phyloP scores from a whole-genome alignment of 768 basidiomycete species.

The Boletus coccyginus region DNA sequence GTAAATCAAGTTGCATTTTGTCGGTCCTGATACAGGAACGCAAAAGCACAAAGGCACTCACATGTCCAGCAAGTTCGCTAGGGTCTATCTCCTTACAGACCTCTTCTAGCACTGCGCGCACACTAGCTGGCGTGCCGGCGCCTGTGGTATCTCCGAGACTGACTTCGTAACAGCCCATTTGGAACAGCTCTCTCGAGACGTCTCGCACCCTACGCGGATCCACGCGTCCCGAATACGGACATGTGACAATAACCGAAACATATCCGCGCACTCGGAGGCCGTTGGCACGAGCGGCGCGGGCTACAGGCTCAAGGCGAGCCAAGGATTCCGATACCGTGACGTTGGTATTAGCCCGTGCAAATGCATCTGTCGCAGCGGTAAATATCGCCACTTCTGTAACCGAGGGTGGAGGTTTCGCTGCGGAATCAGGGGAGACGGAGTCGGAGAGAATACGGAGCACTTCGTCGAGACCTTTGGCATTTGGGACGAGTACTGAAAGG shows the following conservation, averaged over 20 bases:
- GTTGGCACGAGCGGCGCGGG: conserved; percentile 52
- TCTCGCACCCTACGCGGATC: conserved; percentile 62
- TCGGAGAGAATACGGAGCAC: conserved; percentile 54
- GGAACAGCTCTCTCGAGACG: conserved; percentile 64
- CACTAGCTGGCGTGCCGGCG: conserved; percentile 69
- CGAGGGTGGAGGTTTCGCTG: conserved; percentile 41
- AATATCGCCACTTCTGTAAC: conserved; percentile 89
- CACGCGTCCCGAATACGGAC: conserved; percentile 83
- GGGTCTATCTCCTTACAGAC: conserved; percentile 62
- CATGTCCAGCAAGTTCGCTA: conserved; percentile 62
- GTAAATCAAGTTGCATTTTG: not conserved
- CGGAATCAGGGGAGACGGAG: conserved; percentile 24
- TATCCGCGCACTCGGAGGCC: conserved; percentile 80
- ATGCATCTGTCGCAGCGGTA: conserved; percentile 84
- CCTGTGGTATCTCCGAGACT: conserved; percentile 93
- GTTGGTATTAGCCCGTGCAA: conserved; percentile 84
- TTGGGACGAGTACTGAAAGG: conserved; percentile 81
- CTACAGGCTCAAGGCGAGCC: conserved; percentile 57
- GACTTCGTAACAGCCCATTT: conserved; percentile 95
- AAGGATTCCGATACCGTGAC: conserved; percentile 70
- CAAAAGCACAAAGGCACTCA: conserved; percentile 36
- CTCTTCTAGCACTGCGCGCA: conserved; percentile 66
- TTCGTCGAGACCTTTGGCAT: conserved; percentile 70
- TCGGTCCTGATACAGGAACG: not conserved
- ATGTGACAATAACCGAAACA: conserved; percentile 78